Evolutionary conservation across 2,329 filamentous ascomycete genomes (phyloP).

Genomic region (Colletotrichum gloeosporioides): DNA sequence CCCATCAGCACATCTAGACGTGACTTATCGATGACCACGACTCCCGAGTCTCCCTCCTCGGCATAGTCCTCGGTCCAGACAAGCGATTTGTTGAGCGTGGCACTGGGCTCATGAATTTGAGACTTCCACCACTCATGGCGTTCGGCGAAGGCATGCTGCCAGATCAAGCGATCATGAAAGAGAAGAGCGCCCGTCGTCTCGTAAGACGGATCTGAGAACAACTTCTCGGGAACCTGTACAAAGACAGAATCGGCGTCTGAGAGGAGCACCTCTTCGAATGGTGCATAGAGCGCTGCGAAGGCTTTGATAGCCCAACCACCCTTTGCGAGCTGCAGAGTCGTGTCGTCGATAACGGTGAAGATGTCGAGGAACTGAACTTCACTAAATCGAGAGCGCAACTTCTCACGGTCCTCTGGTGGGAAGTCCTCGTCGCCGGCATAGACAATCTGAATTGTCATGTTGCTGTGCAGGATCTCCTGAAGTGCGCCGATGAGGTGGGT

Average conservation of each 20-base stretch:
- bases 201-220: constrained; percentile 36
- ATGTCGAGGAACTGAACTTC: constrained; percentile 37
- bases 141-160: constrained; percentile 35
- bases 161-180: constrained; percentile 45
- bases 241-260: constrained; percentile 45
- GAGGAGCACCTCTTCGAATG: constrained; percentile 40
- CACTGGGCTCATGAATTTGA: constrained; percentile 39
- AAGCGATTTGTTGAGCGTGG: constrained; percentile 34
- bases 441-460: constrained; percentile 37
- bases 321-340: constrained; percentile 28
- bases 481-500: constrained; percentile 38
- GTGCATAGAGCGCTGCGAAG: constrained; percentile 40
- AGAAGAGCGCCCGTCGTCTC: constrained; percentile 35
- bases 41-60: constrained; percentile 47
- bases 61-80: constrained; percentile 44
- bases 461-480: constrained; percentile 30
- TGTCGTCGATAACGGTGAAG: constrained; percentile 35
- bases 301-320: constrained; percentile 46
- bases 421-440: constrained; percentile 41
- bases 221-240: constrained; percentile 35
- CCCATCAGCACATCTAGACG: constrained; percentile 41
- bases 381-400: constrained; percentile 24
- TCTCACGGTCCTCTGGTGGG: constrained; percentile 24
- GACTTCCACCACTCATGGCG: constrained; percentile 43
- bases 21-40: constrained; percentile 46